Evolutionary conservation across 2,329 filamentous ascomycete genomes (phyloP), one percentile per base, ranked within the genome.

Genomic region (Penicillium corylophilum): DNA sequence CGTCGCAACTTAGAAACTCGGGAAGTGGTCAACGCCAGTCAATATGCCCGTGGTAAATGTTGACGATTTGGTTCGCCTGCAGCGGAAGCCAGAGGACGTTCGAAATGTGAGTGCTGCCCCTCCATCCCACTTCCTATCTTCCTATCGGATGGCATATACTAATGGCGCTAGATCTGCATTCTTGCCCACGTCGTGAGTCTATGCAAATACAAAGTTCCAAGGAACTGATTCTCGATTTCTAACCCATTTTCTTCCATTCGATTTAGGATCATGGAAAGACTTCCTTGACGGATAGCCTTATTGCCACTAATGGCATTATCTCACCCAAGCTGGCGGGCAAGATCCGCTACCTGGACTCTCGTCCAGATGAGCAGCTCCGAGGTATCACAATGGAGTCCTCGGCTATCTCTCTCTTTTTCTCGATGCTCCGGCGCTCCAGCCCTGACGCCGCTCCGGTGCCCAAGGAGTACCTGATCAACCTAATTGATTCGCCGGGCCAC

Each of bases 381-480:
- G 94, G 94, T 50, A 99, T 99, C 68, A 99, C 94, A n/a, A 99
- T 99, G 94, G 94, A 99, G 72, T 97, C 94, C 0, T 97, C 93
- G 5, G 94, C 94, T 56, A 99, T 99, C 59, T 97, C 94, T 0
- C 79, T 99, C 29, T 95, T 89, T 74, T 99, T 99, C 71, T 95
- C 92, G 31, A 90, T 97, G 82, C 77, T 95, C 48, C 83, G 92
- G 61, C 84, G 90, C 61, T 77, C 83, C 33, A 78, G 82, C 1
- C 86, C 87, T 2, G 86, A 90, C 15, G 83, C 83, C 5, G 68
- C 79, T 13, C 87, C 90, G 0, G 82, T 86, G 64, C 81, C 88
- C 18, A 90, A 90, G 67, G 93, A 99, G 72, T 96, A 96, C 68
- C 80, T 99, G 56, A 90, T 99, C 75, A 99, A 99, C 71, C 76